These are phyloP conservation scores for Schwanniomyces occidentalis DNA, from an alignment of 805 yeast species.

Conservation along the genomic window DNA sequence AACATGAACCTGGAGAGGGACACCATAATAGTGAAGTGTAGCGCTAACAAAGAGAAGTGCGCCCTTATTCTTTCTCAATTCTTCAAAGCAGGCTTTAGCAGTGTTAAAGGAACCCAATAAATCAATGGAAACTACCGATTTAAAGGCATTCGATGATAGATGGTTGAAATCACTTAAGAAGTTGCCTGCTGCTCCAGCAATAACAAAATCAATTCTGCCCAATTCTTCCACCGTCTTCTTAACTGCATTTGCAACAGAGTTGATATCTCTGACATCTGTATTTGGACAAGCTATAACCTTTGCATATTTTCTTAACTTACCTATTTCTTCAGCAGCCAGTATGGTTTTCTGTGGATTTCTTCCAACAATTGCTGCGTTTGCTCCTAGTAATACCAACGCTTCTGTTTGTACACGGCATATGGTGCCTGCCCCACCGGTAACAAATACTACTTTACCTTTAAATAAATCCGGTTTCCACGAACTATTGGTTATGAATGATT, in stretches of 20 bases:
- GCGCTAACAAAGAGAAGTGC: slow-evolving; percentile 49
- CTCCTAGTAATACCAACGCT: slow-evolving; percentile 82
- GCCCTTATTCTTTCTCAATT: slow-evolving; percentile 41
- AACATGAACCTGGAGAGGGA: slow-evolving; percentile 73
- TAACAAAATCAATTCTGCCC: slow-evolving; percentile 44
- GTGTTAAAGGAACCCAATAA: slow-evolving; percentile 44
- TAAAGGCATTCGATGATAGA: slow-evolving; percentile 42
- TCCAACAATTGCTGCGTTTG: slow-evolving; percentile 83
- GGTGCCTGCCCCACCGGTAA: slow-evolving; percentile 96
- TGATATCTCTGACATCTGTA: slow-evolving; percentile 74
- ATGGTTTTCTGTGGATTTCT: slow-evolving; percentile 67
- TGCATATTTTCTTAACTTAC: slow-evolving; percentile 51
- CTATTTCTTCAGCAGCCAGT: slow-evolving; percentile 64
- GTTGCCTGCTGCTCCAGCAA: slow-evolving; percentile 48
- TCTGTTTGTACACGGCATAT: slow-evolving; percentile 88
- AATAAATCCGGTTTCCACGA: slow-evolving; percentile 62
- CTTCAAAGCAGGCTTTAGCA: slow-evolving; percentile 38
- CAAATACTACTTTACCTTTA: slow-evolving; percentile 81
- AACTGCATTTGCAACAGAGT: slow-evolving; percentile 61
- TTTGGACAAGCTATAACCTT: slow-evolving; percentile 67
- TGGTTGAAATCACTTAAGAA: slow-evolving; percentile 44
- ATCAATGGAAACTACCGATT: slow-evolving; percentile 39
- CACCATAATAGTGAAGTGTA: slow-evolving; percentile 45
- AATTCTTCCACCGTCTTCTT: slow-evolving; percentile 49
- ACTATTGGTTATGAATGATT: slow-evolving; percentile 27